Conservation (phyloP, 495 filamentous ascomycete species). For the Opeltia flavorubescens region DNA sequence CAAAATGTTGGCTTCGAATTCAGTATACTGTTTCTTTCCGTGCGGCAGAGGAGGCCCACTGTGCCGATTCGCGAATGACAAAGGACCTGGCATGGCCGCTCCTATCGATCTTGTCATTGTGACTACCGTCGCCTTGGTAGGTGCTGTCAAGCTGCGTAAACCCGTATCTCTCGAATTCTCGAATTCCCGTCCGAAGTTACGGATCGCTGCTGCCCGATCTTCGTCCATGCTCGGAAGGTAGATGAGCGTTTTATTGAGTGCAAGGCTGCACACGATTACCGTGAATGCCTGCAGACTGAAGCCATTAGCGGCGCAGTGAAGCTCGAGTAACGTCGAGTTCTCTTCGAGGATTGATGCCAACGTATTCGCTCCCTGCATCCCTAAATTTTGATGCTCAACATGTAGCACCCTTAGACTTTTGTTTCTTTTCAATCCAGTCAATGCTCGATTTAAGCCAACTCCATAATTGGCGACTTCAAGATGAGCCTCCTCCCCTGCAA, state of each 20-base stretch:
- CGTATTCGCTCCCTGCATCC: slow-evolving; percentile 59
- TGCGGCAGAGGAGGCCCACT: slow-evolving; percentile 9
- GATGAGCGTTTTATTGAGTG: slow-evolving; percentile 50
- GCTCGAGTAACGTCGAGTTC: slow-evolving; percentile 49
- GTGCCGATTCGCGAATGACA: slow-evolving; percentile 14
- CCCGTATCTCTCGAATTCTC: slow-evolving; percentile 31
- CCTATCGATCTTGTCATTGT: slow-evolving; percentile 16
- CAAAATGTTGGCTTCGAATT: slow-evolving; percentile 38
- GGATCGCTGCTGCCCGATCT: slow-evolving; percentile 46
- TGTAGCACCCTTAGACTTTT: slow-evolving; percentile 57
- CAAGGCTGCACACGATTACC: slow-evolving; percentile 56
- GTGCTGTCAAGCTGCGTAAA: slow-evolving; percentile 6
- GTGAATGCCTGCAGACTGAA: slow-evolving; percentile 69
- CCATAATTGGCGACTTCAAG: slow-evolving; percentile 78
- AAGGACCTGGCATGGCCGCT: slow-evolving; percentile 24
- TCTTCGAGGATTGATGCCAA: slow-evolving; percentile 61
- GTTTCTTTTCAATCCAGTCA: slow-evolving; percentile 66
- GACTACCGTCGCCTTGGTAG: slow-evolving; percentile 17
- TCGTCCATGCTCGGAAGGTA: slow-evolving; percentile 52
- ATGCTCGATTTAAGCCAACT: slow-evolving; percentile 61
- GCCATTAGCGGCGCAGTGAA: slow-evolving; percentile 67
- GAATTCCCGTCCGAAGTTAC: slow-evolving; percentile 46
- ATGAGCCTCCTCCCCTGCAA: slow-evolving; percentile 80
- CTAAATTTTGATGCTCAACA: slow-evolving; percentile 54
- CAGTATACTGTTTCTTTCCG: slow-evolving; percentile 17